Conservation (phyloP, 1,139 yeast genomes). For the Suhomyces yuchorum region DNA sequence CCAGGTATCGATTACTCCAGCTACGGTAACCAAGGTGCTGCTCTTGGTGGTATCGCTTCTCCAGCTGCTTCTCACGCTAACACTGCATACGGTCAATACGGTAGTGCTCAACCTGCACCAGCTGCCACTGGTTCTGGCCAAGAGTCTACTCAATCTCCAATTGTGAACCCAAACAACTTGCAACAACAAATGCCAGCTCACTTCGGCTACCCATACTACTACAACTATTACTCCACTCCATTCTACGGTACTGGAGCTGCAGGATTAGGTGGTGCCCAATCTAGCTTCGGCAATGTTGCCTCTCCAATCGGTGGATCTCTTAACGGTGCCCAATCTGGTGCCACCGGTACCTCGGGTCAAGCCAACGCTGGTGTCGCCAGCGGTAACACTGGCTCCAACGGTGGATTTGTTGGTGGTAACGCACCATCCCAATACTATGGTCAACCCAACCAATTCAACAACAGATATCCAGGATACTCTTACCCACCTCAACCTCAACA, state of each 20-base stretch:
- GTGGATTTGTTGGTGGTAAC: slow-evolving; percentile 20
- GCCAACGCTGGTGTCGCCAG: slow-evolving; percentile 15
- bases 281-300: slow-evolving; percentile 22
- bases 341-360: slow-evolving; percentile 15
- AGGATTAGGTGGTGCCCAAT: slow-evolving; percentile 31
- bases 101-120: slow-evolving; percentile 21
- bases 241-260: slow-evolving; percentile 40
- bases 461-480: slow-evolving; percentile 42
- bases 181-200: slow-evolving; percentile 37
- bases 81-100: slow-evolving; percentile 32
- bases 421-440: slow-evolving; percentile 38
- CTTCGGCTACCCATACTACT: slow-evolving; percentile 49
- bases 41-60: slow-evolving; percentile 28
- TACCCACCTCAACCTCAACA: slow-evolving; percentile 38
- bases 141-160: slow-evolving; percentile 33
- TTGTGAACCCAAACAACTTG: slow-evolving; percentile 32
- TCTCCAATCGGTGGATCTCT: slow-evolving; percentile 15
- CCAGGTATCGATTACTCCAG: slow-evolving; percentile 49
- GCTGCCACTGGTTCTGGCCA: slow-evolving; percentile 21
- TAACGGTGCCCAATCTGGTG: slow-evolving; percentile 16
- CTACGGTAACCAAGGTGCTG: slow-evolving; percentile 39
- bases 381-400: slow-evolving; percentile 14
- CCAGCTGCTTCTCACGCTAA: slow-evolving; percentile 42
- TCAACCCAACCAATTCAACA: slow-evolving; percentile 40
- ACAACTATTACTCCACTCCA: slow-evolving; percentile 47